phyloP scores from a whole-genome alignment of 768 basidiomycete species.

The Tulasnella calospora region DNA sequence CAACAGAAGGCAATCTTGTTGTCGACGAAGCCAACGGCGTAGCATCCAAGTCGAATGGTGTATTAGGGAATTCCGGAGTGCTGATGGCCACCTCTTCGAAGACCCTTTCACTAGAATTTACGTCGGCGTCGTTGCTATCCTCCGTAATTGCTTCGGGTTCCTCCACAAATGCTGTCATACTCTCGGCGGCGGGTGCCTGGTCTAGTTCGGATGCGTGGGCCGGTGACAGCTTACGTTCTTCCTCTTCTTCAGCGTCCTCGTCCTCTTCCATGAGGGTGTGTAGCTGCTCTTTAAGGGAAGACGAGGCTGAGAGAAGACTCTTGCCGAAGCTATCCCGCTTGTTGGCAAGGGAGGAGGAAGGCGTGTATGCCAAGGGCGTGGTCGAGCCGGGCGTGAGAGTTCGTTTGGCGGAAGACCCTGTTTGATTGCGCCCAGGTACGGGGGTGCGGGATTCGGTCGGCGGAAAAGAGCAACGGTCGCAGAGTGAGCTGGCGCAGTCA shows the following conservation, averaged over 20 bases:
- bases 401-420: conserved; percentile 21
- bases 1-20: conserved; percentile 49
- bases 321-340: conserved; percentile 82
- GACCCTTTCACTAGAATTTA: conserved; percentile 5
- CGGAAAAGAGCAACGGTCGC: conserved; percentile 14
- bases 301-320: conserved; percentile 46
- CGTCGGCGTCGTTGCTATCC: background rate
- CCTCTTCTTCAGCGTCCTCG: conserved; percentile 72
- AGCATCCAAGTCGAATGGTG: conserved; percentile 45
- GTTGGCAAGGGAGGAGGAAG: conserved; percentile 45
- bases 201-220: conserved; percentile 30
- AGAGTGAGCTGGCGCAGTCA: background rate
- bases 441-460: conserved; percentile 10
- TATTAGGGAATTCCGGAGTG: background rate
- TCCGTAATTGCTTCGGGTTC: conserved; percentile 16
- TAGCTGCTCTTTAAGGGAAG: conserved; percentile 68
- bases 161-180: conserved; percentile 22
- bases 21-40: conserved; percentile 59
- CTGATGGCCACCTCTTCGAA: background rate
- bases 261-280: conserved; percentile 80
- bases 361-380: conserved; percentile 12
- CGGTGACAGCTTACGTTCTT: background rate
- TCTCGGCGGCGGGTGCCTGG: conserved; percentile 21
- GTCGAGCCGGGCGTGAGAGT: conserved; percentile 20
- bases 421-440: conserved; percentile 14